Base-by-base conservation (phyloP, 495 filamentous ascomycete species). In the Daldinia caldariorum region DNA sequence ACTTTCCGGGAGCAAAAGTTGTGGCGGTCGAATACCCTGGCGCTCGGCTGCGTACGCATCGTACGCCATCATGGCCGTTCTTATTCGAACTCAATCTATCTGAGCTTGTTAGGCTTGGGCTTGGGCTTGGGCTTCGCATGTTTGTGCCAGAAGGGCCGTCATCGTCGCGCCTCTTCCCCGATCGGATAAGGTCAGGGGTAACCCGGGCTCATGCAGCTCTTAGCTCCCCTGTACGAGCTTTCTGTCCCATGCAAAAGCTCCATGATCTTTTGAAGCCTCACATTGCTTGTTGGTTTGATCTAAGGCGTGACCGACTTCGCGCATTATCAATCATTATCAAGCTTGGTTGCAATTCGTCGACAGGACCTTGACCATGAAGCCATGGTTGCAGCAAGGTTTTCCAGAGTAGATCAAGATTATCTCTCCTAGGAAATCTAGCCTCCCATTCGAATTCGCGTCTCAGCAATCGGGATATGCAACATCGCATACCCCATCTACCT, bases 321-420 rank as follows among this genome's bases (percentile, higher is more conserved):
- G 49, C 61, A 68, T 72, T 72, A 72, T 68, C 59, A 67, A 68
- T 65, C 70, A 72, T 65, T 61, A 61, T 67, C 39, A 67, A 65
- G 57, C 58, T 20, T 57, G 47, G 70, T 60, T 66, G 31, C 66
- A 61, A 64, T 61, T 66, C 50, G 70, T 56, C 58, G 61, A 55
- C 35, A 5, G 49, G 35, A 41, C 68, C 63, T 63, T 41, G 39
- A 16, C 61, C 70, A 70, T 68, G 73, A 75, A 73, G 75, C 67
- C 70, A 67, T 73, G 67, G 70, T 73, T 67, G 54, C 56, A 72
- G 45, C 58, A 37, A 38, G 37, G 31, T 32, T 39, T 55, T 45
- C 18, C 35, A 60, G 65, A 64, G 56, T 16, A 55, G 54, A 39
- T 69, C 66, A 65, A 56, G 66, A 70, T 70, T 66, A 43, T 63